phyloP scores from a whole-genome alignment of 2,329 filamentous ascomycete genomes.

The Camptophora hylomeconis region DNA sequence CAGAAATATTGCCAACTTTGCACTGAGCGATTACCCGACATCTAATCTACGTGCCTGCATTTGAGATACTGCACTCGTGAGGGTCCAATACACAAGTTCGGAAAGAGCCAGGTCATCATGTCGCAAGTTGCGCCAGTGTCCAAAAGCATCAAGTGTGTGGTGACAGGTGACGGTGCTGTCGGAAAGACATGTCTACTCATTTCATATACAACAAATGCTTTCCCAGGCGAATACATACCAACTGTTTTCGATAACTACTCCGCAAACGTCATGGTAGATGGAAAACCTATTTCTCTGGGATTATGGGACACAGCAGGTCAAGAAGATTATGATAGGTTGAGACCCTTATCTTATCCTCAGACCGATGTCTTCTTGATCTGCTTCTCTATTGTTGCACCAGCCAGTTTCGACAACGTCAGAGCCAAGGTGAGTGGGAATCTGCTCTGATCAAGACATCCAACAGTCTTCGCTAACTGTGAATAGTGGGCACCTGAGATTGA shows the following conservation, averaged over 20 bases:
- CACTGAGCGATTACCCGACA: too few relatives aligned
- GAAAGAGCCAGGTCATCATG: too few relatives aligned
- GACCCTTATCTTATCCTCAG: slow-evolving; percentile 92
- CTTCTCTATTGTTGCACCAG: slow-evolving; percentile 95
- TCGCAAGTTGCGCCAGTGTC: too few relatives aligned
- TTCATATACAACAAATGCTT: slow-evolving; percentile 98
- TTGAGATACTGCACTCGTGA: too few relatives aligned
- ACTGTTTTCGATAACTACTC: slow-evolving; percentile 99
- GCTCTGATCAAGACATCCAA: neutral
- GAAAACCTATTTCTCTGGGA: slow-evolving; percentile 90
- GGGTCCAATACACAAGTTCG: too few relatives aligned
- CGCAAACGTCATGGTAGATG: slow-evolving; percentile 97
- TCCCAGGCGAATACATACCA: slow-evolving; percentile 99
- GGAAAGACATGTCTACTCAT: slow-evolving; percentile 99
- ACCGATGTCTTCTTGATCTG: slow-evolving; percentile 98
- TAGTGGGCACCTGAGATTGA: slow-evolving; percentile 98
- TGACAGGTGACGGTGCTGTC: slow-evolving; percentile 97
- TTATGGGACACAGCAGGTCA: slow-evolving; percentile 98
- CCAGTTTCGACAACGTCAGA: slow-evolving; percentile 97
- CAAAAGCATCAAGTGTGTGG: slow-evolving; percentile 98
- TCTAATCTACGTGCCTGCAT: too few relatives aligned
- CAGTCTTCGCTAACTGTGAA: slow-evolving; percentile 1
- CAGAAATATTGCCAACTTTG: too few relatives aligned
- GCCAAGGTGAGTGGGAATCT: slow-evolving; percentile 59
- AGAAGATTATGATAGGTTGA: slow-evolving; percentile 93